Conservation (phyloP, 2,329 filamentous ascomycete species). For the Pezicula neosporulosa region DNA sequence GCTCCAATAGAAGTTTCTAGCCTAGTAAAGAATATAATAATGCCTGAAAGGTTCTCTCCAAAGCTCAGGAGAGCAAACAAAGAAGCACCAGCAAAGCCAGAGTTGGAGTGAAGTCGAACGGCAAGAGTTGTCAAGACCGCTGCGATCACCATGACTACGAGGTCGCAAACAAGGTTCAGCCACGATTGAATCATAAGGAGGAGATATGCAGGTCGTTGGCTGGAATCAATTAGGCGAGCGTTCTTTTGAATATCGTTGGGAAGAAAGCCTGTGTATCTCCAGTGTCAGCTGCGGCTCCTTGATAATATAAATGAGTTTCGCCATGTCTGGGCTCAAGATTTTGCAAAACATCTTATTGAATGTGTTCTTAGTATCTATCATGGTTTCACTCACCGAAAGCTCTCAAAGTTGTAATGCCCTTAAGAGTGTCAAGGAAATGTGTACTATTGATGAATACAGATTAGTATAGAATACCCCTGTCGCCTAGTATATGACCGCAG, state of each 20-base stretch:
- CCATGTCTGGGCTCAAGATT: neutral
- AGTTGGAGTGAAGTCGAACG: too few relatives aligned
- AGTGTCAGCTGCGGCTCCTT: neutral
- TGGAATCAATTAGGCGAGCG: too few relatives aligned
- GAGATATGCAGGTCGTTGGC: too few relatives aligned
- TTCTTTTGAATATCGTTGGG: neutral
- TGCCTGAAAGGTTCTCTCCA: too few relatives aligned
- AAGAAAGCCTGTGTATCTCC: neutral
- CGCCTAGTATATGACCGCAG: slow-evolving; percentile 32
- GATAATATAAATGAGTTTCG: neutral
- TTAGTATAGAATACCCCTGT: slow-evolving; percentile 1
- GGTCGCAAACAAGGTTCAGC: too few relatives aligned
- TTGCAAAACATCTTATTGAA: neutral
- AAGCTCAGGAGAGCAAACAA: too few relatives aligned
- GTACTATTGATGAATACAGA: slow-evolving; percentile 1
- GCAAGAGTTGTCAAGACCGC: too few relatives aligned
- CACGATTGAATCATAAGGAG: too few relatives aligned
- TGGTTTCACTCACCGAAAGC: slow-evolving; percentile 6
- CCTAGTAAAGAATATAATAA: too few relatives aligned
- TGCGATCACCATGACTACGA: too few relatives aligned
- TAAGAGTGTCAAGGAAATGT: slow-evolving; percentile 6
- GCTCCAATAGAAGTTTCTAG: too few relatives aligned
- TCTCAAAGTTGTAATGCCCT: slow-evolving; percentile 4
- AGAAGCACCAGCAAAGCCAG: too few relatives aligned
- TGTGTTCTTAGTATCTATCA: neutral